Evolutionary conservation across 2,329 filamentous ascomycete genomes (phyloP), one percentile per base, ranked within the genome.

Genomic region (Penicillium occitanis): DNA sequence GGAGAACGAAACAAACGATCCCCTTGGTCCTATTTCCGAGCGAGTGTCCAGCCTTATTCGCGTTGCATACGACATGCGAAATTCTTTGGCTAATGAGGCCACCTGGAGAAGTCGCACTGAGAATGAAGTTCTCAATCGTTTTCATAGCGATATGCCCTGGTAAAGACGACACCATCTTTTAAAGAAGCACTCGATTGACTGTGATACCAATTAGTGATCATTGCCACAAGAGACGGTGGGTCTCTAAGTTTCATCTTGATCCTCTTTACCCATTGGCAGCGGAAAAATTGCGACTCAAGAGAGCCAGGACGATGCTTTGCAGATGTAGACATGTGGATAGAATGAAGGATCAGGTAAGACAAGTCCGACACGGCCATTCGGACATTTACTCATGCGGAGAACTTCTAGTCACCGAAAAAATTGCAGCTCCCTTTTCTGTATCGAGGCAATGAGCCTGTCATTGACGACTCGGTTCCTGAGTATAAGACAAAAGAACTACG

Each of bases 191-290:
- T 33, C 30, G 30, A 7, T 35, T 62, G 44, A 62, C 35, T 37
- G 19, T 42, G 35, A 42, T 17, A 60, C 13, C 30, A 37, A 22
- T 22, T 40, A 60, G 57, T 19, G 33, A 46, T 60, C 28, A 44
- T n/a, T 60, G 57, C 57, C 57, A 60, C 13, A 60, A 60, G 19
- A 60, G 37, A 60, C 57, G 57, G 19, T 60, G 57, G 57, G 25
- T 44, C 35, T 40, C 57, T 25, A 30, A 30, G 3, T 40, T 40
- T 19, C 57, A 60, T 10, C 19, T 60, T 14, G 57, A 42, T 13
- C 57, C 57, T 28, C 42, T 46, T 28, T 44, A 19, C 11, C 35
- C 57, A 37, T 28, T 60, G 5, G 42, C 57, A 13, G 57, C 57
- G 35, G 57, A 60, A 19, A 60, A 44, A 28, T 30, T 60, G 57